Conservation (phyloP, 441 rosid species). For the Flueggea neowawraea region DNA sequence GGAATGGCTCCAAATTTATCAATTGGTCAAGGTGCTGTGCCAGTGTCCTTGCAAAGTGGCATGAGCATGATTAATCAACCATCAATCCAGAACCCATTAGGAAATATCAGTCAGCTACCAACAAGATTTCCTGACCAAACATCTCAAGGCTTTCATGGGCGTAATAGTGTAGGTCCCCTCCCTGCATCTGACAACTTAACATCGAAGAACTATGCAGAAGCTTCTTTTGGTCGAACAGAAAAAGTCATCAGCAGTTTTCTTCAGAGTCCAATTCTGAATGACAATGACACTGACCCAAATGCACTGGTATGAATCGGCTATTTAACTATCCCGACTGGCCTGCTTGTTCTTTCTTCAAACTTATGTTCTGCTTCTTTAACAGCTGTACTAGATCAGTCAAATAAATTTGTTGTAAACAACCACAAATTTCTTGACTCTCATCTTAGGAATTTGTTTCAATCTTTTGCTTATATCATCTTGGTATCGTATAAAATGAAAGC, state of each 20-base stretch:
- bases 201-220: constrained; percentile 22
- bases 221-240: constrained; percentile 67
- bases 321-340: not conserved
- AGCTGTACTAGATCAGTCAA: no score
- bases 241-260: constrained; percentile 64
- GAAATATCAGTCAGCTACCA: constrained; percentile 33
- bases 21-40: constrained; percentile 34
- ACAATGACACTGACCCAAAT: constrained; percentile 35
- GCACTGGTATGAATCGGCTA: constrained; percentile 39
- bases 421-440: no score
- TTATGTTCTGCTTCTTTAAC: no score
- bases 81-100: constrained; percentile 35
- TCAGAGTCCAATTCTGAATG: constrained; percentile 56
- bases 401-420: no score
- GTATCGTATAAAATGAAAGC: not conserved
- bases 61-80: constrained; percentile 28
- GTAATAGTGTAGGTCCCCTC: constrained; percentile 18
- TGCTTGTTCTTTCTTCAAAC: no score
- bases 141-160: constrained; percentile 30
- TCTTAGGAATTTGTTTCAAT: not conserved
- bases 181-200: constrained; percentile 23
- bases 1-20: constrained; percentile 44
- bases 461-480: not conserved
- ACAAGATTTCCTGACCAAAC: constrained; percentile 30
- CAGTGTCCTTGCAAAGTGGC: constrained; percentile 42